Evolutionary conservation across 257 asterid species (phyloP).

Genomic region (Solanum megistacrolobum): DNA sequence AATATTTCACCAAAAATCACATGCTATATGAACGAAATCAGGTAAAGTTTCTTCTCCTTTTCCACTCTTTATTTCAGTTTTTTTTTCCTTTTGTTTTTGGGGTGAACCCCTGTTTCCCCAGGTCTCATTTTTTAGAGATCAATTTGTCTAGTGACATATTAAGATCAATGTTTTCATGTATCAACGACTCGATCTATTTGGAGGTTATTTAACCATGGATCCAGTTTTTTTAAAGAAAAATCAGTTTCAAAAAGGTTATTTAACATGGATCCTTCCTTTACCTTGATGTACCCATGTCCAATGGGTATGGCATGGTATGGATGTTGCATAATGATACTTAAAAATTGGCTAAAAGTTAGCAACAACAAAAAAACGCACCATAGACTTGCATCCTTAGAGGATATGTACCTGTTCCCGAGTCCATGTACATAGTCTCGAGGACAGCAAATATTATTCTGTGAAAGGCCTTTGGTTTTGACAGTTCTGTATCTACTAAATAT

Average conservation of each 20-base stretch:
- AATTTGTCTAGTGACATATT: neutral
- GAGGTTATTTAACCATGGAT: neutral
- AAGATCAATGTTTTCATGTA: neutral
- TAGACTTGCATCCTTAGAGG: neutral
- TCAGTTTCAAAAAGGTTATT: neutral
- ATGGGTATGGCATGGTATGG: neutral
- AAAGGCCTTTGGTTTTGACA: neutral
- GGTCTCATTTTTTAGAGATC: neutral
- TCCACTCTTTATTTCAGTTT: neutral
- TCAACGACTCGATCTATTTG: neutral
- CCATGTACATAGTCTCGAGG: neutral
- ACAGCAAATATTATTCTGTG: neutral
- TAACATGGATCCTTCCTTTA: neutral
- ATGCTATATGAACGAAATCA: slow-evolving; percentile 25
- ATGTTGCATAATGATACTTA: neutral
- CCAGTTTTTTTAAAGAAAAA: neutral
- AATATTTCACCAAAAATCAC: slow-evolving; percentile 26
- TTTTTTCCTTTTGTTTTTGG: neutral
- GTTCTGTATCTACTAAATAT: neutral
- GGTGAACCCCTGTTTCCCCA: neutral
- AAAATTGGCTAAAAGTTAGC: neutral
- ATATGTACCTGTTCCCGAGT: neutral
- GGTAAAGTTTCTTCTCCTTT: neutral
- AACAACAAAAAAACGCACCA: too few relatives aligned
- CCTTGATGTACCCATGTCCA: neutral